Evolutionary conservation across 2,329 filamentous ascomycete species (phyloP).

Genomic region (Juglanconis sp.): DNA sequence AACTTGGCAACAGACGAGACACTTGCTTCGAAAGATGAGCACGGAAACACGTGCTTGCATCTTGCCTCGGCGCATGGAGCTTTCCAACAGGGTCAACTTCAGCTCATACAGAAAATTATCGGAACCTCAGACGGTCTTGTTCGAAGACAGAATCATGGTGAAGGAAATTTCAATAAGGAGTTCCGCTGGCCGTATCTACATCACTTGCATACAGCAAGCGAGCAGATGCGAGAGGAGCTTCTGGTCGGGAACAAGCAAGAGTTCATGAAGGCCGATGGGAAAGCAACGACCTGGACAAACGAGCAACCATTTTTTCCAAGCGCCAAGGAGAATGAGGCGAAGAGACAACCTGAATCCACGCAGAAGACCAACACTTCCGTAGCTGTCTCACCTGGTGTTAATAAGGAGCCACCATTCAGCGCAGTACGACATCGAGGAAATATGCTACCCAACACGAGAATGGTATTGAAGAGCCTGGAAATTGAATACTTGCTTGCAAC

Average conservation of each 20-base stretch:
- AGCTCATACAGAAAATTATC: not conserved
- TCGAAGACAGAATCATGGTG: not conserved
- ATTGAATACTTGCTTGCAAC: too few relatives aligned
- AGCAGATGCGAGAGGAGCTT: too few relatives aligned
- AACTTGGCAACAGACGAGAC: not conserved
- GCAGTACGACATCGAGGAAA: too few relatives aligned
- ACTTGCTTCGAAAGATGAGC: not conserved
- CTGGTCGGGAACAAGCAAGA: too few relatives aligned
- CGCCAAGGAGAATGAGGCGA: too few relatives aligned
- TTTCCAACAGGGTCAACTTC: not conserved
- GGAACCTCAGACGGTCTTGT: not conserved
- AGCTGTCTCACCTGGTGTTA: too few relatives aligned
- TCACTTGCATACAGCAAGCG: not conserved
- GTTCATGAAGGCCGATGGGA: not conserved
- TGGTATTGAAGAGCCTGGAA: too few relatives aligned
- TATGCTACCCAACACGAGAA: too few relatives aligned
- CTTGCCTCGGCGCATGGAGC: not conserved
- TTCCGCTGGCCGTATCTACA: not conserved
- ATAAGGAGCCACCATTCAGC: too few relatives aligned
- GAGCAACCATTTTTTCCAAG: too few relatives aligned
- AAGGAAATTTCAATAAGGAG: not conserved
- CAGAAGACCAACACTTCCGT: too few relatives aligned
- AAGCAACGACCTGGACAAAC: not conserved
- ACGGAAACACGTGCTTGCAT: not conserved
- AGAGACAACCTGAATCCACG: too few relatives aligned